These are phyloP conservation scores for Lenzites betulinus DNA, from an alignment of 768 basidiomycete genomes.

Conservation along the genomic window DNA sequence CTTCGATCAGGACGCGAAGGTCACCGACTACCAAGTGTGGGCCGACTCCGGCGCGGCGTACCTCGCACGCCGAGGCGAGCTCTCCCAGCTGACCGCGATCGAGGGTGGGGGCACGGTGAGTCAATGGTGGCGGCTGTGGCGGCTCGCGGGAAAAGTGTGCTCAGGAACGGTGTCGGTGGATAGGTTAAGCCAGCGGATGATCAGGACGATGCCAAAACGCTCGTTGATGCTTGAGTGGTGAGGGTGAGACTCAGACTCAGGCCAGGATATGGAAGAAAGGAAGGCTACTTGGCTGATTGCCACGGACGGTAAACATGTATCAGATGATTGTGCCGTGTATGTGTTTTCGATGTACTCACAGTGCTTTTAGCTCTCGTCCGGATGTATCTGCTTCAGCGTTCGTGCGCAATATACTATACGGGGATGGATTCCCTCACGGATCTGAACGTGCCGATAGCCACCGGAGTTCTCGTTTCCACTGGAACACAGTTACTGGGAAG, in stretches of 20 bases:
- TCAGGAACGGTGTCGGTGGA: slow-evolving; percentile 9
- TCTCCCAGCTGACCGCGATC: slow-evolving; percentile 25
- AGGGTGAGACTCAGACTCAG: too few species aligned
- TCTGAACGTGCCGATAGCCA: too few species aligned
- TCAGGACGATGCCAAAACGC: slow-evolving; percentile 9
- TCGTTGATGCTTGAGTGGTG: neutral
- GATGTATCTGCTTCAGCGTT: too few species aligned
- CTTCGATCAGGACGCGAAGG: slow-evolving; percentile 57
- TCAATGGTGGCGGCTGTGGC: slow-evolving; percentile 2
- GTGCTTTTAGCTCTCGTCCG: neutral
- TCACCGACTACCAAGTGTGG: slow-evolving; percentile 67
- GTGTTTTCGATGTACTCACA: neutral
- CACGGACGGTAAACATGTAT: neutral
- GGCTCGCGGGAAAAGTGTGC: neutral
- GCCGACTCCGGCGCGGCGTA: slow-evolving; percentile 68
- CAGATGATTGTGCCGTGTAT: neutral
- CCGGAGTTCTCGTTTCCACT: too few species aligned
- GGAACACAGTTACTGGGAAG: too few species aligned
- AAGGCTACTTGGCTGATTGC: neutral
- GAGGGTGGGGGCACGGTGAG: slow-evolving; percentile 9
- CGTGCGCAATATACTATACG: too few species aligned
- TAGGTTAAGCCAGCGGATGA: slow-evolving; percentile 5
- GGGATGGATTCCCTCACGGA: too few species aligned
- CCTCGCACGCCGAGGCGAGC: slow-evolving; percentile 54
- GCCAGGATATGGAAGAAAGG: neutral